Percentiles rank a stretch among this genome's conserved stretches.
Evolutionary conservation across 163 green algal species (phyloP).

Genomic region (Smithsoniella earleae): DNA sequence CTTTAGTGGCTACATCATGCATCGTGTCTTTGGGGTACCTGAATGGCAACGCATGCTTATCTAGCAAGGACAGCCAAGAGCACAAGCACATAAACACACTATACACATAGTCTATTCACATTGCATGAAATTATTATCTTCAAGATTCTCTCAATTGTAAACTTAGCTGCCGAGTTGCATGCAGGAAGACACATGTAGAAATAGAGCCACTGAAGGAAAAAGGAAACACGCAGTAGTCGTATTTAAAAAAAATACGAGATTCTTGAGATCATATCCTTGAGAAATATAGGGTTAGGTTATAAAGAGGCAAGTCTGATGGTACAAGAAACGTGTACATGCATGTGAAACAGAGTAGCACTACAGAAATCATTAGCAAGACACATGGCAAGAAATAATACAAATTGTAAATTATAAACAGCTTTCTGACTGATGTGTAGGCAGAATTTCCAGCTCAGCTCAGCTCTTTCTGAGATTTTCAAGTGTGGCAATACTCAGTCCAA

Average conservation of each 20-base stretch:
- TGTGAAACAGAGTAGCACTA: background rate
- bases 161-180: background rate
- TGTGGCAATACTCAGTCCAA: too few relatives aligned
- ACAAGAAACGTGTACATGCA: background rate
- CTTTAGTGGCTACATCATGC: constrained; percentile 52
- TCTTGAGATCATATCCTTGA: too few relatives aligned
- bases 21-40: constrained; percentile 59
- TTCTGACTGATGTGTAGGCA: too few relatives aligned
- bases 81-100: background rate
- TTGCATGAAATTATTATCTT: background rate
- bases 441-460: too few relatives aligned
- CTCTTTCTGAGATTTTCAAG: too few relatives aligned
- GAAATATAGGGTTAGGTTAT: too few relatives aligned
- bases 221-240: too few relatives aligned
- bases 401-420: too few relatives aligned
- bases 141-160: background rate
- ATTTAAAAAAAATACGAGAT: too few relatives aligned
- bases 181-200: background rate
- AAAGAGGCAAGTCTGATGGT: too few relatives aligned
- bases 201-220: background rate
- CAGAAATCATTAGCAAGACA: background rate
- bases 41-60: background rate
- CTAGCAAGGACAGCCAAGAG: background rate
- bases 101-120: too few relatives aligned
- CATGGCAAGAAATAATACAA: too few relatives aligned